Conservation (phyloP, 2,329 filamentous ascomycete genomes). For the Cadophora sp. region DNA sequence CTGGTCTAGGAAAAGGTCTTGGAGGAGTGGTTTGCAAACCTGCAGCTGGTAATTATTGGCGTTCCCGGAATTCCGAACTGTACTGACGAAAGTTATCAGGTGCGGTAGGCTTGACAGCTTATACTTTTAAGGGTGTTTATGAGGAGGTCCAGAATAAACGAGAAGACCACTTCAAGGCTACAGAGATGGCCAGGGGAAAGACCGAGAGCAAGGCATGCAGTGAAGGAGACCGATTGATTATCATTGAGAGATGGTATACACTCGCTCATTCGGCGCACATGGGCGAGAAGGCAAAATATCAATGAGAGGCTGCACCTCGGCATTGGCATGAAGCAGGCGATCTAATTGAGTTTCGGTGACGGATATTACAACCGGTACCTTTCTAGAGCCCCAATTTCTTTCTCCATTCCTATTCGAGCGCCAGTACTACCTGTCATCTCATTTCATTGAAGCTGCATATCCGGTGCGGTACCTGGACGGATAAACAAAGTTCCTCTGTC, state of each 20-base stretch:
- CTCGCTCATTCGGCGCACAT: background rate
- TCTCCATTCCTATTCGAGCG: background rate
- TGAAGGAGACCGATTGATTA: conserved; percentile 9
- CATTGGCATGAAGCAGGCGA: background rate
- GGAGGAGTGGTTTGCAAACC: conserved; percentile 70
- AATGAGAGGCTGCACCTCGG: background rate
- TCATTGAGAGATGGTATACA: conserved; percentile 23
- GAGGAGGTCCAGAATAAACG: conserved; percentile 56
- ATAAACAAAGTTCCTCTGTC: conserved; percentile 1
- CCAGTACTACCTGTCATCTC: background rate
- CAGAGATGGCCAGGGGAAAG: conserved; percentile 7
- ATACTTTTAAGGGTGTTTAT: conserved; percentile 66
- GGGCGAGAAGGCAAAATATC: background rate
- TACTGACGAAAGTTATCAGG: conserved; percentile 46
- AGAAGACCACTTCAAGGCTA: conserved; percentile 1
- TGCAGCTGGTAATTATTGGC: conserved; percentile 49
- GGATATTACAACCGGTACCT: background rate
- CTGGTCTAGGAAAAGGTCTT: conserved; percentile 64
- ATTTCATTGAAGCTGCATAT: background rate
- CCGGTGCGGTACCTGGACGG: background rate
- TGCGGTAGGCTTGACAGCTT: conserved; percentile 63
- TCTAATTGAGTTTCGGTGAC: background rate
- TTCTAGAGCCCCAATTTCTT: background rate
- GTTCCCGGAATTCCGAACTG: no score
- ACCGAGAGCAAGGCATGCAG: conserved; percentile 15